These are phyloP conservation scores for Euphorbia lathyris DNA, from an alignment of 345 rosid genomes.

Conservation along the genomic window DNA sequence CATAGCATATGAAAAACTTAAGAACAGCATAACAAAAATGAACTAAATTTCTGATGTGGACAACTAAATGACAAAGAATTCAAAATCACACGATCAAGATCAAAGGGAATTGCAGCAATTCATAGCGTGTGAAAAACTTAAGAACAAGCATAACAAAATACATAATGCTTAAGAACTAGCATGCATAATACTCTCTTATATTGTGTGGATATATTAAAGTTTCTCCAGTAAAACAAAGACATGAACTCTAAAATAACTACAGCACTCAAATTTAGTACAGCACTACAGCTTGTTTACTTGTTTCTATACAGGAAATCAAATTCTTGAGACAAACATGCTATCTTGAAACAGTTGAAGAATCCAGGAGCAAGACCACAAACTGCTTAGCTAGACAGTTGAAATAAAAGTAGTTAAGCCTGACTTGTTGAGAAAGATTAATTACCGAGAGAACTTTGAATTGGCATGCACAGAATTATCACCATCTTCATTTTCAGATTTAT, in stretches of 20 bases:
- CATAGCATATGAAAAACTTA: constrained; percentile 1
- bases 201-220: not conserved
- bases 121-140: not conserved
- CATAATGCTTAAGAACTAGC: too few species aligned
- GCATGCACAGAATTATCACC: constrained; percentile 77
- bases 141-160: not conserved
- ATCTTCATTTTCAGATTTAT: constrained; percentile 42
- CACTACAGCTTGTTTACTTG: not conserved
- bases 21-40: constrained; percentile 1
- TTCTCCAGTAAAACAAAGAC: not conserved
- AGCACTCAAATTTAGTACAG: not conserved
- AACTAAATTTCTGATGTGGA: not conserved
- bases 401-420: not conserved
- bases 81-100: not conserved
- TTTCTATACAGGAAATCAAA: not conserved
- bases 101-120: not conserved
- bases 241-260: not conserved
- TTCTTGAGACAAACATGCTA: too few species aligned
- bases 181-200: too few species aligned
- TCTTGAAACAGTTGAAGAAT: not conserved
- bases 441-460: constrained; percentile 66
- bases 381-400: not conserved
- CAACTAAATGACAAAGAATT: not conserved
- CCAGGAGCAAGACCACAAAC: not conserved
- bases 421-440: constrained; percentile 20